Conservation (phyloP, 2,329 filamentous ascomycete species). For the Parastagonospora nodorum region DNA sequence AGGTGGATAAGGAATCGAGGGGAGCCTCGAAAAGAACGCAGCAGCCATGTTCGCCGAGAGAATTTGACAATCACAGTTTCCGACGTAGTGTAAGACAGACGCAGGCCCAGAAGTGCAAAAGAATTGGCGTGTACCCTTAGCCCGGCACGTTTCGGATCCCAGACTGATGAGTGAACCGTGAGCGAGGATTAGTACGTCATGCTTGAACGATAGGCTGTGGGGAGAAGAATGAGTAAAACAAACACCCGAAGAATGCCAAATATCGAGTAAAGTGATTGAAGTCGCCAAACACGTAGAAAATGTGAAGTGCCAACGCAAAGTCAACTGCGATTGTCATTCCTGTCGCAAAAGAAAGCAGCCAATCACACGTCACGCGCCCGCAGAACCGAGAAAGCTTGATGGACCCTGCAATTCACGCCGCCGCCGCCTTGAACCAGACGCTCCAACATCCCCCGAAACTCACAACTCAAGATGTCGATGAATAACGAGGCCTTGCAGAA, state of each 20-base stretch:
- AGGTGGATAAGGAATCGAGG: slow-evolving; percentile 56
- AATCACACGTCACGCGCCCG: slow-evolving; percentile 18
- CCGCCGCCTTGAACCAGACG: slow-evolving; percentile 3
- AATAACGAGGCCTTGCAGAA: slow-evolving; percentile 93
- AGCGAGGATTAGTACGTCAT: slow-evolving; percentile 6
- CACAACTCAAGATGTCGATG: slow-evolving; percentile 73
- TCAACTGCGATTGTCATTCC: slow-evolving; percentile 7
- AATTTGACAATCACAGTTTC: background rate
- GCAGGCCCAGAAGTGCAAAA: background rate
- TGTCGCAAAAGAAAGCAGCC: slow-evolving; percentile 9
- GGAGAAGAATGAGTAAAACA: background rate
- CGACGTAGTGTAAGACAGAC: background rate
- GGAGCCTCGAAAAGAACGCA: slow-evolving; percentile 46
- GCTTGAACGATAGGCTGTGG: slow-evolving; percentile 5
- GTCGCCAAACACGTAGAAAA: too few relatives aligned
- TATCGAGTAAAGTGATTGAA: too few relatives aligned
- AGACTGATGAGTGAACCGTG: slow-evolving; percentile 14
- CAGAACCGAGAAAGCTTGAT: slow-evolving; percentile 30
- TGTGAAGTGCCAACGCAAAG: background rate
- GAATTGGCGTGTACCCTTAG: background rate
- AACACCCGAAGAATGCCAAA: background rate
- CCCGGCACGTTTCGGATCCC: slow-evolving; percentile 1
- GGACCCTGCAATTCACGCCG: slow-evolving; percentile 16
- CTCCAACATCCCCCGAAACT: slow-evolving; percentile 13
- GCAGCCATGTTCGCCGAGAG: slow-evolving; percentile 1